Conservation (phyloP, 106 monocot species). For the Vanilla planifolia region DNA sequence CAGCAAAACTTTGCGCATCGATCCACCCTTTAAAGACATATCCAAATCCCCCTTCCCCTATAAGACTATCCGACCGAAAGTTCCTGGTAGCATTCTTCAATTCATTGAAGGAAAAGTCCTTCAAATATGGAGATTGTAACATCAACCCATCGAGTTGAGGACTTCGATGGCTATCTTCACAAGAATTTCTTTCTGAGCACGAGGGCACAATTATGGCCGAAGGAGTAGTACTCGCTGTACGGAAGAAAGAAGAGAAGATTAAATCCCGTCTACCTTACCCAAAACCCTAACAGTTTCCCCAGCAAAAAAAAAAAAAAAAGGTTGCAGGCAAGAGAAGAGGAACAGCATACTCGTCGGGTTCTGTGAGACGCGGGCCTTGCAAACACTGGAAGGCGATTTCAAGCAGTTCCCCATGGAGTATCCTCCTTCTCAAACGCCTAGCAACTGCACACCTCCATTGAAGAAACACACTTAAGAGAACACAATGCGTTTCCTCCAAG, state of each 20-base stretch:
- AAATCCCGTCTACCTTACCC: background rate
- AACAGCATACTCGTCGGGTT: background rate
- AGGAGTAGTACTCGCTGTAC: background rate
- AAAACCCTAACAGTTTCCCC: background rate
- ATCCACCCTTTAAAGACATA: slow-evolving; percentile 12
- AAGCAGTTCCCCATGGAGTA: background rate
- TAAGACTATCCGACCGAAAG: slow-evolving; percentile 6
- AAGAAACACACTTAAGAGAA: too few species aligned
- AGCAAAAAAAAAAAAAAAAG: background rate
- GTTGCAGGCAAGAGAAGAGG: too few species aligned
- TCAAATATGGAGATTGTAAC: slow-evolving; percentile 1
- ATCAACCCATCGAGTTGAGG: background rate
- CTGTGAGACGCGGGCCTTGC: background rate
- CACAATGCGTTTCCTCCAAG: too few species aligned
- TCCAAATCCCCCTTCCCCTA: slow-evolving; percentile 12
- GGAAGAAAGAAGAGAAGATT: too few species aligned
- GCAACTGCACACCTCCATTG: too few species aligned
- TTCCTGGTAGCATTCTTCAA: slow-evolving; percentile 6
- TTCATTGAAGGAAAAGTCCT: slow-evolving; percentile 5
- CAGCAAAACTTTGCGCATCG: slow-evolving; percentile 2
- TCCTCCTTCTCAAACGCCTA: too few species aligned
- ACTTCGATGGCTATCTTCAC: background rate
- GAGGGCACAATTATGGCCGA: background rate
- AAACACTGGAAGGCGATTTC: background rate
- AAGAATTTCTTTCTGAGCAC: background rate